phyloP scores from a whole-genome alignment of 2,329 filamentous ascomycete genomes.

The Akanthomyces dipterigenus region DNA sequence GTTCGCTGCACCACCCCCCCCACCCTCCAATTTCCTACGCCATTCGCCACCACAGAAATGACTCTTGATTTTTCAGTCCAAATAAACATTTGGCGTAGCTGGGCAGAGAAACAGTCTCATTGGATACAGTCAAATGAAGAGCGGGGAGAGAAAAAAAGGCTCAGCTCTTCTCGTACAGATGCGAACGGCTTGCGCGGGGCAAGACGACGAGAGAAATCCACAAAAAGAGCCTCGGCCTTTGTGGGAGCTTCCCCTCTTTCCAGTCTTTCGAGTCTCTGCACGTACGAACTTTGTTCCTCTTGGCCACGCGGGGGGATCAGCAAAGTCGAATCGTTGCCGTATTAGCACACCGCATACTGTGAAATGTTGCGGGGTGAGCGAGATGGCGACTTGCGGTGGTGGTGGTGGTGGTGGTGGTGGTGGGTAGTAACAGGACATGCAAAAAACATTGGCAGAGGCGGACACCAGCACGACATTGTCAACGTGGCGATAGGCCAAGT shows the following conservation, averaged over 20 bases:
- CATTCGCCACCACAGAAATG: background rate
- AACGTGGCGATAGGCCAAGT: background rate
- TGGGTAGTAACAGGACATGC: background rate
- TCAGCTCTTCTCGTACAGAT: background rate
- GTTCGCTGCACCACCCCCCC: background rate
- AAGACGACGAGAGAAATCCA: background rate
- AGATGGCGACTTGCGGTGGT: background rate
- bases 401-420: background rate
- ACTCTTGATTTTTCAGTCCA: background rate
- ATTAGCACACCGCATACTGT: background rate
- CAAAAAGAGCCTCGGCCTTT: slow-evolving; percentile 1
- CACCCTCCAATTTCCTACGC: background rate
- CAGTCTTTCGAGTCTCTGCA: background rate
- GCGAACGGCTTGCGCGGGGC: background rate
- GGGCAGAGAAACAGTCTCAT: background rate
- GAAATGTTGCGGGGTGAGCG: background rate
- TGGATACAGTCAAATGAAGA: background rate
- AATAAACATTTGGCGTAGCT: too few relatives aligned
- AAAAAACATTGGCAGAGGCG: background rate
- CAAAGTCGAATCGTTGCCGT: background rate
- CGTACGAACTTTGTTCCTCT: background rate
- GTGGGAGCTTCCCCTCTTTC: slow-evolving; percentile 8
- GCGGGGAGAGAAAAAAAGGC: background rate
- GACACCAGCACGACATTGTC: background rate
- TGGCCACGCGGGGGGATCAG: background rate